These are phyloP conservation scores for Aspergillus cavernicola DNA, from an alignment of 495 filamentous ascomycete genomes.

Conservation along the genomic window DNA sequence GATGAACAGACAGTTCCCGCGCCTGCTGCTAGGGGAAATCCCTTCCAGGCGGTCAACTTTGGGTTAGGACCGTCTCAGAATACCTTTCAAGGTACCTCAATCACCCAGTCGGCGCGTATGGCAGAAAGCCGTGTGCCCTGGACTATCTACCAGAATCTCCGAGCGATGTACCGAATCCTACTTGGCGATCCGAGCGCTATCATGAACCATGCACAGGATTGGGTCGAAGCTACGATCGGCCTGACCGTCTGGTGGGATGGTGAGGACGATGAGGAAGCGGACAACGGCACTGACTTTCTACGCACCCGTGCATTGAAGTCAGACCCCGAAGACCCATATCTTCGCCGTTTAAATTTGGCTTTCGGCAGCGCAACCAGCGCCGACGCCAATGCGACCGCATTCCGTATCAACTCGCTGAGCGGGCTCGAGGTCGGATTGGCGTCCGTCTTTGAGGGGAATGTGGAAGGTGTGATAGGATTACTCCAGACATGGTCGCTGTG, in stretches of 20 bases:
- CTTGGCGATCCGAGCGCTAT: slow-evolving; percentile 69
- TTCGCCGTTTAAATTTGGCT: slow-evolving; percentile 47
- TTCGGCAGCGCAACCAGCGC: slow-evolving; percentile 48
- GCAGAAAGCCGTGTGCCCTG: slow-evolving; percentile 82
- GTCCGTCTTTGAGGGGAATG: slow-evolving; percentile 71
- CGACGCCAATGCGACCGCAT: slow-evolving; percentile 41
- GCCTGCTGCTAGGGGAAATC: slow-evolving; percentile 29
- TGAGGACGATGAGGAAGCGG: slow-evolving; percentile 50
- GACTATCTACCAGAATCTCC: slow-evolving; percentile 77
- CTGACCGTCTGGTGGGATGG: slow-evolving; percentile 89
- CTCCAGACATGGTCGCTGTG: slow-evolving; percentile 74
- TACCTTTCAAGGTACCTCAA: slow-evolving; percentile 27
- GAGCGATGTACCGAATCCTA: slow-evolving; percentile 69
- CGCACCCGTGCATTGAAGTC: slow-evolving; percentile 25
- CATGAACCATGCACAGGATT: slow-evolving; percentile 67
- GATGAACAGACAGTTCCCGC: slow-evolving; percentile 42
- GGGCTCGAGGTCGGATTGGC: slow-evolving; percentile 74
- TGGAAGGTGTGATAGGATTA: slow-evolving; percentile 68
- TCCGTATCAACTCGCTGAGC: slow-evolving; percentile 68
- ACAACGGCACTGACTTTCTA: slow-evolving; percentile 19
- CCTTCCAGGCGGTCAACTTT: slow-evolving; percentile 52
- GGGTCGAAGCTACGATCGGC: slow-evolving; percentile 79
- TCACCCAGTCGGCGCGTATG: slow-evolving; percentile 63
- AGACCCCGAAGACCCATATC: slow-evolving; percentile 46
- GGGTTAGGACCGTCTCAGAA: slow-evolving; percentile 36